phyloP scores from a whole-genome alignment of 2,329 filamentous ascomycete species.

The Aspergillus sergii region DNA sequence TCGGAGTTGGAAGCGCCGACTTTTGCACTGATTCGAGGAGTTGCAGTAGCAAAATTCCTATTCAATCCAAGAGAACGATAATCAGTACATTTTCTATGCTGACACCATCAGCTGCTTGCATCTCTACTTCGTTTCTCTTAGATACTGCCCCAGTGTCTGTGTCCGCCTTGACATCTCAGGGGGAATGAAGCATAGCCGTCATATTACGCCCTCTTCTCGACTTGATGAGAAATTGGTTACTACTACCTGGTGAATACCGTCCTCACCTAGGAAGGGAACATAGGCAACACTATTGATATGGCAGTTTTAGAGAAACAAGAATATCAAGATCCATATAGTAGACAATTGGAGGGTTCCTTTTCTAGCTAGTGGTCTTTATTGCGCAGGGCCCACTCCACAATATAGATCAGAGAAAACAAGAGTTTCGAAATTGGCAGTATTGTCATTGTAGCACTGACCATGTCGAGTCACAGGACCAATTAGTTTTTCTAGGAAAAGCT shows the following conservation, averaged over 20 bases:
- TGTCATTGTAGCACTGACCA: background rate
- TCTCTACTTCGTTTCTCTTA: background rate
- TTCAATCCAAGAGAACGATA: background rate
- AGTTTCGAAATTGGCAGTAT: background rate
- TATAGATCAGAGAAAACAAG: background rate
- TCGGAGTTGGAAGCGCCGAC: background rate
- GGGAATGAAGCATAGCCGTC: background rate
- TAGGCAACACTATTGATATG: background rate
- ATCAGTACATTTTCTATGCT: background rate
- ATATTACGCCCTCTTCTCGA: background rate
- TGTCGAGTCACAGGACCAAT: background rate
- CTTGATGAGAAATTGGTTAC: background rate
- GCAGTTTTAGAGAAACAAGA: background rate
- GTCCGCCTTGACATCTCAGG: background rate
- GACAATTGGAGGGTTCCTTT: background rate
- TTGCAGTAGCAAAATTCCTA: background rate
- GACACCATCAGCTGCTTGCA: background rate
- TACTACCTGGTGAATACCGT: background rate
- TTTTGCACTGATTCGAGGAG: background rate
- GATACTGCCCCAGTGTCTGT: background rate
- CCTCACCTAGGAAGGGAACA: background rate
- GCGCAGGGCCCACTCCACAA: background rate
- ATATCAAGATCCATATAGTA: background rate
- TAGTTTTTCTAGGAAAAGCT: background rate
- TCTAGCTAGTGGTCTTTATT: background rate